Conservation (phyloP, 345 rosid genomes). For the Eutrema yunnanense region DNA sequence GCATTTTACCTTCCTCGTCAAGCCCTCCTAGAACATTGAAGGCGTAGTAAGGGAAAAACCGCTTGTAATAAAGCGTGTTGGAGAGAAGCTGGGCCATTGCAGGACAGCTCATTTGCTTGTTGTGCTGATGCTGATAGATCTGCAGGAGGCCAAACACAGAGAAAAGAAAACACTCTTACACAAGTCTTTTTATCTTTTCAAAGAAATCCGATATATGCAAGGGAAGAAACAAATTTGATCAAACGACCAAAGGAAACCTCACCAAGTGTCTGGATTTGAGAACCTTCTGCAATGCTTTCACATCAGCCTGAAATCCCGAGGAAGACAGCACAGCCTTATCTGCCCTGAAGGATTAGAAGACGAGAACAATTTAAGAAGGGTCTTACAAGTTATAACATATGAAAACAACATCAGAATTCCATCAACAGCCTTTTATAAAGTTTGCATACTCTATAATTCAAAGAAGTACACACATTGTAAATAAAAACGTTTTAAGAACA, state of each 20-base stretch:
- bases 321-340: conserved; percentile 83
- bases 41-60: conserved; percentile 95
- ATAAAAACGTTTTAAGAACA: too few relatives aligned
- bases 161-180: not conserved
- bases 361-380: too few relatives aligned
- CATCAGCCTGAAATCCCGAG: conserved; percentile 98
- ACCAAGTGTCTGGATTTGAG: conserved; percentile 88
- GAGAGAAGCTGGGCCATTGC: conserved; percentile 97
- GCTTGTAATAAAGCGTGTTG: conserved; percentile 93
- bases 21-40: conserved; percentile 96
- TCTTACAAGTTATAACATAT: too few relatives aligned
- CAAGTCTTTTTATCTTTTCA: not conserved
- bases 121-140: conserved; percentile 98
- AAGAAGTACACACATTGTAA: too few relatives aligned
- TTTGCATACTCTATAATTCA: too few relatives aligned
- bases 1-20: conserved; percentile 68
- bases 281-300: conserved; percentile 82
- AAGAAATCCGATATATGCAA: not conserved
- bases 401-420: too few relatives aligned
- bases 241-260: conserved; percentile 25
- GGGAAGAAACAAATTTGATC: not conserved
- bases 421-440: too few relatives aligned
- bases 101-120: conserved; percentile 96
- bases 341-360: conserved; percentile 41
- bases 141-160: conserved; percentile 19